These are phyloP conservation scores for Scheffersomyces spartinae DNA, from an alignment of 805 yeast genomes.

Conservation along the genomic window DNA sequence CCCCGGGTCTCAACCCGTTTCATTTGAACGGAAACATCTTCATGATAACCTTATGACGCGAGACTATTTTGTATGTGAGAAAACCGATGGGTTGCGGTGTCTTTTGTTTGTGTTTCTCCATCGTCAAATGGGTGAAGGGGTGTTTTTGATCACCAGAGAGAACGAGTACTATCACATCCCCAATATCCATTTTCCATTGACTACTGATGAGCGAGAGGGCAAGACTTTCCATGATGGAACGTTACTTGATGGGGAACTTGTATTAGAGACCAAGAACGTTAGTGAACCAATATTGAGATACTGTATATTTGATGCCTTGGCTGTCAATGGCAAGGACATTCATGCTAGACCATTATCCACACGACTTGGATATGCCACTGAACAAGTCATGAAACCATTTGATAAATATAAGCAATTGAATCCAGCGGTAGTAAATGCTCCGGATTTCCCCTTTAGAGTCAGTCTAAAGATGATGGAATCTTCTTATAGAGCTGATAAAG, in stretches of 20 bases:
- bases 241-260: slow-evolving; percentile 88
- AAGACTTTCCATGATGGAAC: slow-evolving; percentile 74
- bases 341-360: slow-evolving; percentile 64
- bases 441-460: slow-evolving; percentile 70
- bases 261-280: slow-evolving; percentile 56
- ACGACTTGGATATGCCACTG: slow-evolving; percentile 78
- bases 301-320: slow-evolving; percentile 84
- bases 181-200: slow-evolving; percentile 70
- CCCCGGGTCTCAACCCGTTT: slow-evolving; percentile 94
- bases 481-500: slow-evolving; percentile 65
- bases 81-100: slow-evolving; percentile 87
- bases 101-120: slow-evolving; percentile 57
- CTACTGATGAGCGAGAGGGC: slow-evolving; percentile 31
- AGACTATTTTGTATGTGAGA: slow-evolving; percentile 93
- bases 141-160: slow-evolving; percentile 79
- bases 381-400: slow-evolving; percentile 74
- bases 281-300: slow-evolving; percentile 45
- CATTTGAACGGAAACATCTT: slow-evolving; percentile 70
- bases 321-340: slow-evolving; percentile 64
- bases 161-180: slow-evolving; percentile 78
- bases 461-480: slow-evolving; percentile 82
- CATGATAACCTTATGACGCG: slow-evolving; percentile 45
- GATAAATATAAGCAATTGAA: slow-evolving; percentile 51
- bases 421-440: slow-evolving; percentile 59
- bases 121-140: slow-evolving; percentile 74